phyloP scores from a whole-genome alignment of 2,329 filamentous ascomycete genomes.

The Penicillium hordei region DNA sequence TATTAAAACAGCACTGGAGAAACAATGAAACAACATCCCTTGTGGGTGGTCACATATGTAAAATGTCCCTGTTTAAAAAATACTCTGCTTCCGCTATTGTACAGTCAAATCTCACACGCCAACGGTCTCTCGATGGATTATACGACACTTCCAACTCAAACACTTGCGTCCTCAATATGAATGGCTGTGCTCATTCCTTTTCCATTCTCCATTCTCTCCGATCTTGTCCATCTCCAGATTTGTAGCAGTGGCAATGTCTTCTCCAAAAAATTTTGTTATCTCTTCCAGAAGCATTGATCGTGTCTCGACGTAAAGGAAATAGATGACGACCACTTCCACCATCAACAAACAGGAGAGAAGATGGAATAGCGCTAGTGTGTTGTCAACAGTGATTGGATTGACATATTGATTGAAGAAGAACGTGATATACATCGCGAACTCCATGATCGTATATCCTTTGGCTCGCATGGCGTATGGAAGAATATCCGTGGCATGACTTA shows the following conservation, averaged over 20 bases:
- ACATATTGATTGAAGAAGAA: slow-evolving; percentile 41
- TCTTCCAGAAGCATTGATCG: slow-evolving; percentile 36
- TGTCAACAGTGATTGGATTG: slow-evolving; percentile 33
- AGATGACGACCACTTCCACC: slow-evolving; percentile 35
- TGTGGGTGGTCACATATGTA: not conserved
- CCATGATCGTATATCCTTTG: slow-evolving; percentile 47
- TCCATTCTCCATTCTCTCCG: not conserved
- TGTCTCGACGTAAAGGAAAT: slow-evolving; percentile 39
- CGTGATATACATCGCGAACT: slow-evolving; percentile 33
- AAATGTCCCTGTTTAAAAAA: not conserved
- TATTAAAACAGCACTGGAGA: not conserved
- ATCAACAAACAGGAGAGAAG: slow-evolving; percentile 37
- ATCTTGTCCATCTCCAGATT: slow-evolving; percentile 1
- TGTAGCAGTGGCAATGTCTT: slow-evolving; percentile 5
- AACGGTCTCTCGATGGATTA: not conserved
- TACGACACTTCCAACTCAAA: not conserved
- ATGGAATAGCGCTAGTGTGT: slow-evolving; percentile 41
- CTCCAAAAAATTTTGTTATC: slow-evolving; percentile 38
- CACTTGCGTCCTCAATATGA: not conserved
- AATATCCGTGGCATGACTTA: slow-evolving; percentile 49
- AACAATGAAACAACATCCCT: too few relatives aligned
- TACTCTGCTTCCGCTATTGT: not conserved
- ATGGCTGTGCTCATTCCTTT: not conserved
- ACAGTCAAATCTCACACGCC: not conserved
- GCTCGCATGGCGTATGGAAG: slow-evolving; percentile 52